Evolutionary conservation across 345 rosid species (phyloP).

Genomic region (Hypericum androsaemum): DNA sequence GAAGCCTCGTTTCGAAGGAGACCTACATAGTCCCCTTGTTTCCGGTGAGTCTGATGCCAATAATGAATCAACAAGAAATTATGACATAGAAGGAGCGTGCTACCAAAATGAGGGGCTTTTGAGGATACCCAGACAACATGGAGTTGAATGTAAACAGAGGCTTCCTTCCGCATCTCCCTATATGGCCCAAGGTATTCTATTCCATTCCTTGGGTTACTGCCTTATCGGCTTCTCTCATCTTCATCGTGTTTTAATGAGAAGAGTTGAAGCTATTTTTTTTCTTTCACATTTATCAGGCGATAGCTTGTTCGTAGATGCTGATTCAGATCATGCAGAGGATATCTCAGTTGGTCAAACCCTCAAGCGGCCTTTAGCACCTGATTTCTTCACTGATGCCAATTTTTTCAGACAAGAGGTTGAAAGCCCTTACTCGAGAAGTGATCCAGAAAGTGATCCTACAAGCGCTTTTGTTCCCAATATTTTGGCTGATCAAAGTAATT

Average conservation of each 20-base stretch:
- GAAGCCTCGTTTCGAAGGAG: constrained; percentile 22
- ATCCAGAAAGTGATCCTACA: constrained; percentile 24
- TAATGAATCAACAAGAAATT: constrained; percentile 41
- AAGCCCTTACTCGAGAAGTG: constrained; percentile 21
- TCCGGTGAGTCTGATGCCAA: constrained; percentile 38
- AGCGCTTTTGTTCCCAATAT: constrained; percentile 26
- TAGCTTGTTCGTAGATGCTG: constrained; percentile 51
- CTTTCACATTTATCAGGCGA: constrained; percentile 39
- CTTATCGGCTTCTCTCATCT: constrained; percentile 5
- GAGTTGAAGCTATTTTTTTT: not conserved
- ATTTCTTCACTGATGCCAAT: constrained; percentile 30
- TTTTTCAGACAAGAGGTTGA: constrained; percentile 27
- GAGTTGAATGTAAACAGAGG: constrained; percentile 61
- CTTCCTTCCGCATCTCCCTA: constrained; percentile 41
- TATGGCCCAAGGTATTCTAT: constrained; percentile 30
- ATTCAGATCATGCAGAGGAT: constrained; percentile 46
- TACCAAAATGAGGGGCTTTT: constrained; percentile 50
- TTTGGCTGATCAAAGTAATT: constrained; percentile 64
- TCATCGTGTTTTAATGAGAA: not conserved
- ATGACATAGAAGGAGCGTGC: constrained; percentile 64
- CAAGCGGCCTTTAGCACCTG: constrained; percentile 31
- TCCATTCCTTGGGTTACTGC: constrained; percentile 6
- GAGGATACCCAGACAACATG: constrained; percentile 38
- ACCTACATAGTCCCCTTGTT: constrained; percentile 67
- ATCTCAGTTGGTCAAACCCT: constrained; percentile 56